Evolutionary conservation across 257 asterid genomes (phyloP).

Genomic region (Penstemon eatonii): DNA sequence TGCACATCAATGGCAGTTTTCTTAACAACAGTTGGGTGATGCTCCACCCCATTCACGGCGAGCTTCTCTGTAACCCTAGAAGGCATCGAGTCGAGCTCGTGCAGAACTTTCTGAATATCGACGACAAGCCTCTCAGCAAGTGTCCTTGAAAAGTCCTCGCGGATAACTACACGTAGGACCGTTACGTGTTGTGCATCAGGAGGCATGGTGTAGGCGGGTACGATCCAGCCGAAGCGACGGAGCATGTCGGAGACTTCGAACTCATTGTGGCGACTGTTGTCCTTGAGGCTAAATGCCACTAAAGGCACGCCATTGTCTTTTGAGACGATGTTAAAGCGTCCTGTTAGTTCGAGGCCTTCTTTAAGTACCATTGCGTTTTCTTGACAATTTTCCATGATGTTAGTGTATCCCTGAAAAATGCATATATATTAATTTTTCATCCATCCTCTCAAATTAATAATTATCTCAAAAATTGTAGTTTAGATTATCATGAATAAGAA

Average conservation of each 20-base stretch:
- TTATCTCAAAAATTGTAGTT: no score
- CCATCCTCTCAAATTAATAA: no score
- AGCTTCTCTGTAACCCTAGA: slow-evolving; percentile 58
- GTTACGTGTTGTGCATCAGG: slow-evolving; percentile 80
- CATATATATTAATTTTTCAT: no score
- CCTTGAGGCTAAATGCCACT: slow-evolving; percentile 86
- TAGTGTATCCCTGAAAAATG: slow-evolving; percentile 59
- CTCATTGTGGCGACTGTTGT: slow-evolving; percentile 64
- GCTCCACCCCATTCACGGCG: slow-evolving; percentile 16
- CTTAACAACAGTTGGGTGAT: slow-evolving; percentile 34
- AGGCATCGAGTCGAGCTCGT: slow-evolving; percentile 72
- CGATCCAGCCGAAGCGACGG: slow-evolving; percentile 84
- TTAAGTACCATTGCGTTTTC: slow-evolving; percentile 69
- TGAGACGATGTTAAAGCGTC: slow-evolving; percentile 68
- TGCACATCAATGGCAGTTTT: slow-evolving; percentile 60
- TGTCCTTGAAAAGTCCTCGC: slow-evolving; percentile 85
- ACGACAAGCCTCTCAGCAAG: slow-evolving; percentile 76
- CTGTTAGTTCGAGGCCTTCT: slow-evolving; percentile 66
- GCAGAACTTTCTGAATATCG: slow-evolving; percentile 67
- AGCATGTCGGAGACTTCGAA: slow-evolving; percentile 70
- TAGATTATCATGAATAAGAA: no score
- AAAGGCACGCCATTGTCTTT: slow-evolving; percentile 82
- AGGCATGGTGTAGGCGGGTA: slow-evolving; percentile 94
- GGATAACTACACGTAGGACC: slow-evolving; percentile 71
- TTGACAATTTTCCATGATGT: slow-evolving; percentile 81